Evolutionary conservation across 2,329 filamentous ascomycete genomes (phyloP).

Genomic region (Mollisia scopiformis): DNA sequence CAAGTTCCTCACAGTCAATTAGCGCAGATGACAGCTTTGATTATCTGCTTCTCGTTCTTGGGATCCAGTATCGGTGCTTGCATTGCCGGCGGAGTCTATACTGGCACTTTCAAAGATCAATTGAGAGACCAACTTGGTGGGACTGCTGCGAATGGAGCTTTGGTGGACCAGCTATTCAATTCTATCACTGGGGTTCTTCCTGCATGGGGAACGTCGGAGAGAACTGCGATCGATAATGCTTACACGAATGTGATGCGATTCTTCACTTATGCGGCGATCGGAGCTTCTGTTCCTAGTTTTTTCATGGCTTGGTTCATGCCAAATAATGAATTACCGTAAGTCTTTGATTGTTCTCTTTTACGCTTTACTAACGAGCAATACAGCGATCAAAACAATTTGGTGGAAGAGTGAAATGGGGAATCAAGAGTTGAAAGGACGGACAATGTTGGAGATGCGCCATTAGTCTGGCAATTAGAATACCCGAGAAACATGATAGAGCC

Average conservation of each 20-base stretch:
- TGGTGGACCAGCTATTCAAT: slow-evolving; percentile 45
- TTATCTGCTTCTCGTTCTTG: slow-evolving; percentile 46
- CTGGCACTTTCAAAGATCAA: slow-evolving; percentile 44
- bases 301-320: slow-evolving; percentile 21
- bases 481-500: too few species aligned
- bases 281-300: slow-evolving; percentile 8
- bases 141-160: slow-evolving; percentile 27
- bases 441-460: too few species aligned
- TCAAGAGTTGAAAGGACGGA: too few species aligned
- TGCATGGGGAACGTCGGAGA: slow-evolving; percentile 43
- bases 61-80: slow-evolving; percentile 42
- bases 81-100: slow-evolving; percentile 54
- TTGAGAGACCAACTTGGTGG: slow-evolving; percentile 42
- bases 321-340: slow-evolving; percentile 18
- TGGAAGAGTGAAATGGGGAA: background rate
- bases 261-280: slow-evolving; percentile 20
- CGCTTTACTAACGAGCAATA: background rate
- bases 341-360: background rate
- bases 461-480: too few species aligned
- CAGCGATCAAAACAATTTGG: slow-evolving; percentile 20
- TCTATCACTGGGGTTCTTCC: slow-evolving; percentile 48
- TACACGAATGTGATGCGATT: slow-evolving; percentile 22
- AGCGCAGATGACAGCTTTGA: slow-evolving; percentile 50
- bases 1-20: slow-evolving; percentile 48
- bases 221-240: slow-evolving; percentile 45